Base-by-base conservation (phyloP, 805 yeast species). In the Schwanniomyces occidentalis region DNA sequence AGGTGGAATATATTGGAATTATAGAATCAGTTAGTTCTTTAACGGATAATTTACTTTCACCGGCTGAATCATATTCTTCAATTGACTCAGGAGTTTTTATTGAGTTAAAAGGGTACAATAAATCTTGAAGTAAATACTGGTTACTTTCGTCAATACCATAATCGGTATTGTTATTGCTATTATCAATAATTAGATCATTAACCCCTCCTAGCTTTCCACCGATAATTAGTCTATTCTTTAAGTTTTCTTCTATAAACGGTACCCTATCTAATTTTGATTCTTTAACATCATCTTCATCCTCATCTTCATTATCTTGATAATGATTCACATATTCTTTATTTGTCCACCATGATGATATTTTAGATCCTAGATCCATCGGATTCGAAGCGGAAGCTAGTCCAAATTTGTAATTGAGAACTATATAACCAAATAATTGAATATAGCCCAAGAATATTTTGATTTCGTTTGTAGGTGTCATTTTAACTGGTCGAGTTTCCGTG, bases 1-100 rank as follows among this genome's bases (percentile, higher is more conserved):
- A 52, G 1, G 73, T 65, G 14, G 68, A 48, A 38, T 65, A 68
- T 37, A 68, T 63, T 3, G 73, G 74, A 6, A 61, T 45, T 8
- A 67, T 53, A 10, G 56, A 45, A 28, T 59, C 61, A 2, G 61
- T 45, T 10, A 65, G 37, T 16, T 60, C 65, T 24, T 52, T 44
- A 6, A 56, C 27, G 3, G 52, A 42, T 8, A 56, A 27, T 12
- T 21, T 32, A 14, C 12, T 20, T 10, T 27, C 24, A 9, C 37
- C 34, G 40, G 46, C 40, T 9, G 20, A 29, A 27, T 22, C 30
- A 6, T 26, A 15, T 19, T 26, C 32, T 24, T 21, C 23, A n/a
- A n/a, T n/a, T n/a, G n/a, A n/a, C n/a, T n/a, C n/a, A 19, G 35
- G 33, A 12, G 27, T 20, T 30, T 37, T 38, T 34, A 30, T 35